Evolutionary conservation across 2,329 filamentous ascomycete species (phyloP).

Genomic region (Pseudogymnoascus sp.): DNA sequence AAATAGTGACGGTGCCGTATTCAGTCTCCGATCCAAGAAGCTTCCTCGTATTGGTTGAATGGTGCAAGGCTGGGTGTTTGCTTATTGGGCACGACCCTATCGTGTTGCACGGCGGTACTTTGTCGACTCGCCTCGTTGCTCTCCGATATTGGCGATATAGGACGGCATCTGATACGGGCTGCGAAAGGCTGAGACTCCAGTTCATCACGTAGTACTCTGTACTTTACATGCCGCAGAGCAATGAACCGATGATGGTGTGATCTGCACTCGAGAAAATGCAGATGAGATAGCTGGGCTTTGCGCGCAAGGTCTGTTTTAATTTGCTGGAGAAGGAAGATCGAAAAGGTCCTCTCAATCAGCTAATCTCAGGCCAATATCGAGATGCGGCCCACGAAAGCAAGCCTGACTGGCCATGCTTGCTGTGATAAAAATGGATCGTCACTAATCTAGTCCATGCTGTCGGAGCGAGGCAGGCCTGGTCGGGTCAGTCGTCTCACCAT

Average conservation of each 20-base stretch:
- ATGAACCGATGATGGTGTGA: conserved; percentile 2
- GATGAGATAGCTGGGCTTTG: not conserved
- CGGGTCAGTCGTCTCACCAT: conserved; percentile 4
- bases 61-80: not conserved
- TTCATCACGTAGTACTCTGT: conserved; percentile 1
- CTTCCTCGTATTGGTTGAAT: not conserved
- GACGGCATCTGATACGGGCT: not conserved
- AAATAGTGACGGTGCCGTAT: not conserved
- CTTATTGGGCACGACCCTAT: conserved; percentile 6
- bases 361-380: conserved; percentile 2
- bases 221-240: not conserved
- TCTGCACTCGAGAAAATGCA: not conserved
- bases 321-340: conserved; percentile 5
- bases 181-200: not conserved
- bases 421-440: conserved; percentile 7
- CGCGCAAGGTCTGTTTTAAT: not conserved
- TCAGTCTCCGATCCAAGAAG: not conserved
- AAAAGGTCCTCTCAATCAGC: conserved; percentile 3
- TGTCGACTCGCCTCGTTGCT: not conserved
- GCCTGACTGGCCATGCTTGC: not conserved
- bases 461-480: not conserved
- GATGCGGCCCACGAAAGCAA: not conserved
- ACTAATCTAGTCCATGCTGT: not conserved
- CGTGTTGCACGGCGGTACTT: conserved; percentile 2
- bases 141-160: not conserved